Evolutionary conservation across 1,139 yeast species (phyloP).

Genomic region (Ogataea hybrid): DNA sequence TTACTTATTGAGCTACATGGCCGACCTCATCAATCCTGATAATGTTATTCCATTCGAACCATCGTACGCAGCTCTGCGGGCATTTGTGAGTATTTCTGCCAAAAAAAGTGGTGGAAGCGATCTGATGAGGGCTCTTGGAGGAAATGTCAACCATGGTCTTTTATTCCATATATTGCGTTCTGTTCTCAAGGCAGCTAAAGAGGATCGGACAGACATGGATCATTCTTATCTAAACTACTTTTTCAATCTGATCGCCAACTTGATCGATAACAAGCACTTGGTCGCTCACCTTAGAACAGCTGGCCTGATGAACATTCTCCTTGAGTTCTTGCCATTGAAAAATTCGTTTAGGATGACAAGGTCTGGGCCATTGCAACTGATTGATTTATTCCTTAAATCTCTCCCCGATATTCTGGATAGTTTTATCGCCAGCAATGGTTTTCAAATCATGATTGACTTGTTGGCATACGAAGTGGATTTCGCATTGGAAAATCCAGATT

Average conservation of each 20-base stretch:
- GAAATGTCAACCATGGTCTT: slow-evolving; percentile 83
- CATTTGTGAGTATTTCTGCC: slow-evolving; percentile 69
- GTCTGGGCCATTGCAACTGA: slow-evolving; percentile 63
- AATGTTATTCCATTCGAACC: slow-evolving; percentile 49
- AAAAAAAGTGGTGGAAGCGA: slow-evolving; percentile 76
- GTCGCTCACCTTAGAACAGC: slow-evolving; percentile 56
- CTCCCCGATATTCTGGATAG: slow-evolving; percentile 49
- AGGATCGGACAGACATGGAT: slow-evolving; percentile 36
- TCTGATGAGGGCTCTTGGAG: slow-evolving; percentile 79
- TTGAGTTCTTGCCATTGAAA: slow-evolving; percentile 57
- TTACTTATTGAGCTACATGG: slow-evolving; percentile 65
- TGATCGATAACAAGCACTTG: slow-evolving; percentile 53
- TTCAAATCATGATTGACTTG: slow-evolving; percentile 56
- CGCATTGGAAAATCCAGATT: slow-evolving; percentile 56
- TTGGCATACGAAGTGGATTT: slow-evolving; percentile 66
- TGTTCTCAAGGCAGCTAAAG: slow-evolving; percentile 49
- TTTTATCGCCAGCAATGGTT: slow-evolving; percentile 68
- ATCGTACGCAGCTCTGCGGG: slow-evolving; percentile 59
- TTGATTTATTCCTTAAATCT: slow-evolving; percentile 52
- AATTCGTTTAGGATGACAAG: slow-evolving; percentile 55
- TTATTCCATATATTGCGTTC: slow-evolving; percentile 69
- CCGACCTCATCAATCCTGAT: slow-evolving; percentile 66
- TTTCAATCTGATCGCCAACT: slow-evolving; percentile 56
- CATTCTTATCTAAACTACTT: slow-evolving; percentile 53
- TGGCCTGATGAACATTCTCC: slow-evolving; percentile 66